A percentile compares a stretch with the other conserved stretches of the same genome.
These are phyloP conservation scores for Trametes sanguinea DNA, from an alignment of 768 basidiomycete genomes.

Conservation along the genomic window DNA sequence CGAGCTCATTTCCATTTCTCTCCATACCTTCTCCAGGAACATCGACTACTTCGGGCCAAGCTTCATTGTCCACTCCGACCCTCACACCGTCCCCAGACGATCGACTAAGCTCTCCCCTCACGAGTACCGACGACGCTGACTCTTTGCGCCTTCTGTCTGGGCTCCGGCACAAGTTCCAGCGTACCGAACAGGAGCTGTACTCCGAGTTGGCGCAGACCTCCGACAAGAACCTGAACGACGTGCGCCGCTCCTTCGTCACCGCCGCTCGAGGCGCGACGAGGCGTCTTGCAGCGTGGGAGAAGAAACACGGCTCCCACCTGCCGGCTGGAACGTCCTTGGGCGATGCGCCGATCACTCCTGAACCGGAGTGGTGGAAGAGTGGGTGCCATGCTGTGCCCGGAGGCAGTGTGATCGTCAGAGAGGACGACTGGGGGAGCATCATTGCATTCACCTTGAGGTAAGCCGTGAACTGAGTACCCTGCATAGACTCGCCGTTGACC, in stretches of 20 bases:
- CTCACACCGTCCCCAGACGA: not conserved
- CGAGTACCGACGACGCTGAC: slow-evolving; percentile 20
- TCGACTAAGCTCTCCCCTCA: not conserved
- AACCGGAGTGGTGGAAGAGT: slow-evolving; percentile 67
- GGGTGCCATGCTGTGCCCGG: slow-evolving; percentile 67
- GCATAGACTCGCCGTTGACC: not conserved
- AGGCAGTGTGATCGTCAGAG: slow-evolving; percentile 63
- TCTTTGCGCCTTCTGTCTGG: slow-evolving; percentile 45
- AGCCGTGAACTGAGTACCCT: slow-evolving; percentile 6
- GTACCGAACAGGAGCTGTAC: slow-evolving; percentile 61
- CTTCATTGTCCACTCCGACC: slow-evolving; percentile 6
- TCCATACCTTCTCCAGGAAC: not conserved
- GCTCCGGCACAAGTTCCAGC: slow-evolving; percentile 59
- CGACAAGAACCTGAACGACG: slow-evolving; percentile 55
- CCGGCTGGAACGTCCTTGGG: slow-evolving; percentile 24
- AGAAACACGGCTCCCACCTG: slow-evolving; percentile 53
- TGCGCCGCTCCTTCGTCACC: slow-evolving; percentile 56
- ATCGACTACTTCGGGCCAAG: not conserved
- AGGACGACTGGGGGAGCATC: slow-evolving; percentile 77
- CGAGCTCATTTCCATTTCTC: slow-evolving; percentile 14
- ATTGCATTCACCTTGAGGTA: slow-evolving; percentile 77
- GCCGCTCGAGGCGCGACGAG: slow-evolving; percentile 54
- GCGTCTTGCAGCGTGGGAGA: slow-evolving; percentile 62
- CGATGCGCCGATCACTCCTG: slow-evolving; percentile 24
- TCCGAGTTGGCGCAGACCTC: slow-evolving; percentile 51